Conservation (phyloP, 2,329 filamentous ascomycete species). For the Plenodomus lindquistii region DNA sequence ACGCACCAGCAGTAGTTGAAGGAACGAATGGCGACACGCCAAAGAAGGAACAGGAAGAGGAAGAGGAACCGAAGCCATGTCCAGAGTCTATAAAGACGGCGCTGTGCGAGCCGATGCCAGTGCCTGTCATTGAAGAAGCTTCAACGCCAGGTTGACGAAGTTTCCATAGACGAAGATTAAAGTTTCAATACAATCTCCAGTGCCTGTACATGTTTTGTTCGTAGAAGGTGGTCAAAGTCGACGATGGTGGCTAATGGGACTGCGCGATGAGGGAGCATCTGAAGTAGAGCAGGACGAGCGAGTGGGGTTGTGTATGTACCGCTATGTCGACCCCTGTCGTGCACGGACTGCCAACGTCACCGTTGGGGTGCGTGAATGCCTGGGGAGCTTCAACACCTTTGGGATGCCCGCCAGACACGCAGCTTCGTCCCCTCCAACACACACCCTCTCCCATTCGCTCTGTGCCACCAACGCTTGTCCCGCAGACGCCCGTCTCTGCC, state of each 20-base stretch:
- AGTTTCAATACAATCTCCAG: no score
- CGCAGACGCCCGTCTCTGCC: no score
- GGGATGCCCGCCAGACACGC: neutral
- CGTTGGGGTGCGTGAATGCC: conserved; percentile 3
- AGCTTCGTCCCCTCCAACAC: neutral
- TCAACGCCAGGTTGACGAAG: neutral
- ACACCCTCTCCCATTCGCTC: neutral
- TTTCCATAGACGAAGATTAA: no score
- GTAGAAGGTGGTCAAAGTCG: no score
- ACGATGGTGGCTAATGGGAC: no score
- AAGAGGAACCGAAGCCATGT: no score
- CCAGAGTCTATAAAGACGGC: neutral
- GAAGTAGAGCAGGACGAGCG: no score
- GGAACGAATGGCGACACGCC: neutral
- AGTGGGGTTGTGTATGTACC: neutral
- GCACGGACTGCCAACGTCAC: conserved; percentile 9
- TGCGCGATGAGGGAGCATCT: no score
- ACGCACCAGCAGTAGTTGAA: neutral
- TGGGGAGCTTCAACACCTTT: neutral
- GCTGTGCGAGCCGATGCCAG: neutral
- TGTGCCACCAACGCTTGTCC: no score
- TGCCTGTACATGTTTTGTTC: no score
- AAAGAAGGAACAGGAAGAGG: neutral
- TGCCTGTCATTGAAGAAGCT: neutral
- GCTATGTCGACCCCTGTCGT: neutral